Percentiles rank a stretch among this genome's conserved stretches.
These are phyloP conservation scores for Cordyceps fumosorosea DNA, from an alignment of 2,329 filamentous ascomycete genomes.

Conservation along the genomic window DNA sequence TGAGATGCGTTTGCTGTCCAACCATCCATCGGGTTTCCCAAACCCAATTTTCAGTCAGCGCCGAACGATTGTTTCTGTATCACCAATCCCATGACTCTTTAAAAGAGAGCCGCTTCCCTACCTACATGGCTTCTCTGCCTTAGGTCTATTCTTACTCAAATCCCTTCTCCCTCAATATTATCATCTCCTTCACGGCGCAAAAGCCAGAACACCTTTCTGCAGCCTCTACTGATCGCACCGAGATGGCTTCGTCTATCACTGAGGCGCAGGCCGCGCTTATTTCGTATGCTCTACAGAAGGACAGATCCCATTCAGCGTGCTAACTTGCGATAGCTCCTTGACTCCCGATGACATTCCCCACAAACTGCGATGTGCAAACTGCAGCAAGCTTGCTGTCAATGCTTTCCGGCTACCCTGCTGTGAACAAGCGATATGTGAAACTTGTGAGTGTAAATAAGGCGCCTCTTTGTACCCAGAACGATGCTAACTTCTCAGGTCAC, in stretches of 20 bases:
- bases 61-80: slow-evolving; percentile 1
- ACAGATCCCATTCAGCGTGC: background rate
- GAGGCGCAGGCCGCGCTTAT: slow-evolving; percentile 54
- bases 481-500: slow-evolving; percentile 52
- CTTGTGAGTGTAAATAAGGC: slow-evolving; percentile 51
- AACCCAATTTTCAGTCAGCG: background rate
- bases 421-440: slow-evolving; percentile 88
- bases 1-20: slow-evolving; percentile 6
- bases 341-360: slow-evolving; percentile 83
- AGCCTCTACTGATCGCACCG: slow-evolving; percentile 6
- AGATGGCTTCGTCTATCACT: slow-evolving; percentile 33
- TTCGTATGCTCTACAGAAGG: slow-evolving; percentile 33
- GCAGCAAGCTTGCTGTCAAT: slow-evolving; percentile 84
- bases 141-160: background rate
- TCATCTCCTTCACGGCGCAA: background rate
- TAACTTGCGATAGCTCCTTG: slow-evolving; percentile 54
- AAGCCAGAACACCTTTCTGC: background rate
- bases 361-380: slow-evolving; percentile 90
- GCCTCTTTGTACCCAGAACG: background rate
- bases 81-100: slow-evolving; percentile 1
- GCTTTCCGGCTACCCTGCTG: slow-evolving; percentile 90
- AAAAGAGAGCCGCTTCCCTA: background rate
- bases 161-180: background rate
- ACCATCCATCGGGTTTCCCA: background rate
- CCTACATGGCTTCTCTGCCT: background rate